Evolutionary conservation across 495 filamentous ascomycete genomes (phyloP).

Genomic region (Chaetomium cochliodes): DNA sequence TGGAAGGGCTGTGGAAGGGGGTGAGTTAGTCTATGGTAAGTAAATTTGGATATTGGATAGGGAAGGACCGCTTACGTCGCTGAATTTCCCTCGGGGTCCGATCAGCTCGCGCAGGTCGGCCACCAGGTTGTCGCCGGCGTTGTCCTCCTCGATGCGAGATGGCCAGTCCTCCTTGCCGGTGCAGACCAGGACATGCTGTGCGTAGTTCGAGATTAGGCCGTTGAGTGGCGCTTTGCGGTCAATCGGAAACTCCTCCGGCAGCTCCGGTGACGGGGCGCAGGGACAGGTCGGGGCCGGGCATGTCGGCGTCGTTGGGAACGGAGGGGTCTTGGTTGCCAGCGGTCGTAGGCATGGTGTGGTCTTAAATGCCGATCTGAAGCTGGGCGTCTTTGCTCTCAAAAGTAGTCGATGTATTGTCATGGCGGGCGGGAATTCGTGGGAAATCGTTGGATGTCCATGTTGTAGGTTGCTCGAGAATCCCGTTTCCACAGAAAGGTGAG

Average conservation of each 20-base stretch:
- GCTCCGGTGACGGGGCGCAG: conserved; percentile 62
- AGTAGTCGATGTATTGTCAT: conserved; percentile 18
- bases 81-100: conserved; percentile 62
- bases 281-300: conserved; percentile 72
- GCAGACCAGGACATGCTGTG: conserved; percentile 76
- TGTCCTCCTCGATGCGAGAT: conserved; percentile 61
- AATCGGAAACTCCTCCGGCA: conserved; percentile 71
- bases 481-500: not conserved
- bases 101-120: conserved; percentile 67
- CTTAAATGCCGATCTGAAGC: not conserved
- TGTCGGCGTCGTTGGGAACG: conserved; percentile 54
- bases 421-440: not conserved
- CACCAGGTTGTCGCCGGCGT: conserved; percentile 60
- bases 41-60: not conserved
- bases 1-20: conserved; percentile 63
- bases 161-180: conserved; percentile 82
- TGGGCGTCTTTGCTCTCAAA: not conserved
- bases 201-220: conserved; percentile 74
- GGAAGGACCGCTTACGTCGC: conserved; percentile 57
- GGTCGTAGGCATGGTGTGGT: not conserved
- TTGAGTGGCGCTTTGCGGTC: conserved; percentile 67
- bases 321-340: conserved; percentile 17
- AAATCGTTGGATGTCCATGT: conserved; percentile 2
- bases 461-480: not conserved
- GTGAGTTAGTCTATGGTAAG: not conserved